Evolutionary conservation across 306 rosid species (phyloP).

Genomic region (Sindora glabra): DNA sequence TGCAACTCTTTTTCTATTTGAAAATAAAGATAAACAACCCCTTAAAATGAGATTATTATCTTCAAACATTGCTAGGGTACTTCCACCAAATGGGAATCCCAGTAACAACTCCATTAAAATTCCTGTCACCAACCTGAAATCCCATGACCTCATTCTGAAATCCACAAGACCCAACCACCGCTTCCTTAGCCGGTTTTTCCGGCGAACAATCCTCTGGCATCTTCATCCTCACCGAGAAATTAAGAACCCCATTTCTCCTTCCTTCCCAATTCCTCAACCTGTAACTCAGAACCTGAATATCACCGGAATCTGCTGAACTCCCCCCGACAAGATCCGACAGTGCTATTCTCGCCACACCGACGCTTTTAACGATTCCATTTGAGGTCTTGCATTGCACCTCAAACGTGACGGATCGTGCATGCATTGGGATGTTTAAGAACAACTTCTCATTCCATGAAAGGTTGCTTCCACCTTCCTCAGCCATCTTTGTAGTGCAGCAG

Average conservation of each 20-base stretch:
- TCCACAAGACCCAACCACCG: too few species aligned
- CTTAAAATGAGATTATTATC: too few species aligned
- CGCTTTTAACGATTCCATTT: not conserved
- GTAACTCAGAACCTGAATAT: constrained; percentile 33
- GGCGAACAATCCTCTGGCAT: not conserved
- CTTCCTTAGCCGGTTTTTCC: too few species aligned
- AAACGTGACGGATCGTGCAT: not conserved
- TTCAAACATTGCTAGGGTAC: too few species aligned
- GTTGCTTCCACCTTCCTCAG: constrained; percentile 15
- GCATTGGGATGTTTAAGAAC: constrained; percentile 14
- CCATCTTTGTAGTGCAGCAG: not conserved
- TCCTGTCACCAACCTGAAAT: not conserved
- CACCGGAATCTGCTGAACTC: constrained; percentile 10
- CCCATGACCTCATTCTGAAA: not conserved
- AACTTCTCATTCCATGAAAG: constrained; percentile 27
- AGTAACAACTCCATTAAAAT: constrained; percentile 15
- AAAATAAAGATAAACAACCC: too few species aligned
- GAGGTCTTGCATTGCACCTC: constrained; percentile 26
- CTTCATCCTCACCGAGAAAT: constrained; percentile 31
- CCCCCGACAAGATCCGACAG: constrained; percentile 25
- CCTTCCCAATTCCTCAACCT: constrained; percentile 29
- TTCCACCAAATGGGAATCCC: constrained; percentile 44
- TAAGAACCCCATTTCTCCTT: constrained; percentile 32
- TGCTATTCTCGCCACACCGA: constrained; percentile 25
- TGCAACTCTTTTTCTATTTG: too few species aligned